Percentiles rank a stretch among this genome's conserved stretches.
Conservation (phyloP, 202 grass and related monocot genomes). For the Alloteropsis angusta region DNA sequence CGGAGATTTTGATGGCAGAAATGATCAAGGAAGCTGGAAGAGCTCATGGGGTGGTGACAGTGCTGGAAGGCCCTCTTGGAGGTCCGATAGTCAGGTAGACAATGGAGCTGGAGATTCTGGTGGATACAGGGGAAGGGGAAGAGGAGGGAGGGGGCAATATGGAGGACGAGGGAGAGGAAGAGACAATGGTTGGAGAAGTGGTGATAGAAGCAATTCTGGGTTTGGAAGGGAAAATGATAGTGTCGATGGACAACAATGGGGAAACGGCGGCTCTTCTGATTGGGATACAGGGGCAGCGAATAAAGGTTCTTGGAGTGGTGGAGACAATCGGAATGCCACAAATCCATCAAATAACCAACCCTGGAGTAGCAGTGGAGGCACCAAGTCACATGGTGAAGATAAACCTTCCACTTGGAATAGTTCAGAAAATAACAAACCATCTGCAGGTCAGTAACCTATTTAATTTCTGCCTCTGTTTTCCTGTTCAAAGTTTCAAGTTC, state of each 20-base stretch:
- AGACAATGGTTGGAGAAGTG: slow-evolving; percentile 38
- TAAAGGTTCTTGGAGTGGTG: slow-evolving; percentile 29
- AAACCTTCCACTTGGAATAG: slow-evolving; percentile 33
- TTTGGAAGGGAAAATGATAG: slow-evolving; percentile 34
- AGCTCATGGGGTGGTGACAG: slow-evolving; percentile 30
- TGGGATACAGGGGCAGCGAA: slow-evolving; percentile 23
- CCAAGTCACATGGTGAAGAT: slow-evolving; percentile 33
- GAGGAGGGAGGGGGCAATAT: slow-evolving; percentile 51
- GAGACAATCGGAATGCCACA: slow-evolving; percentile 34
- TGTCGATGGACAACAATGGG: slow-evolving; percentile 40
- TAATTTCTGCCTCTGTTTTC: neutral
- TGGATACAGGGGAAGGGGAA: slow-evolving; percentile 38
- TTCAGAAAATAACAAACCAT: slow-evolving; percentile 18
- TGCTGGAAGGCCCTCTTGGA: slow-evolving; percentile 38
- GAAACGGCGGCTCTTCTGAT: slow-evolving; percentile 30
- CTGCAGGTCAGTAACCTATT: slow-evolving; percentile 27
- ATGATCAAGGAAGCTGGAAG: slow-evolving; percentile 36
- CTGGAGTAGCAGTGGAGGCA: slow-evolving; percentile 26
- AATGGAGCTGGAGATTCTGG: slow-evolving; percentile 36
- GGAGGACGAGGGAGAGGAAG: slow-evolving; percentile 42
- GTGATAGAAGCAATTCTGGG: slow-evolving; percentile 28
- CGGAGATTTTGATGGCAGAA: slow-evolving; percentile 19
- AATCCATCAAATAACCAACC: slow-evolving; percentile 14
- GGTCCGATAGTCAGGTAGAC: slow-evolving; percentile 28
- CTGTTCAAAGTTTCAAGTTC: neutral